Evolutionary conservation across 495 filamentous ascomycete genomes (phyloP).

Genomic region (Pseudotulostoma volvatum): DNA sequence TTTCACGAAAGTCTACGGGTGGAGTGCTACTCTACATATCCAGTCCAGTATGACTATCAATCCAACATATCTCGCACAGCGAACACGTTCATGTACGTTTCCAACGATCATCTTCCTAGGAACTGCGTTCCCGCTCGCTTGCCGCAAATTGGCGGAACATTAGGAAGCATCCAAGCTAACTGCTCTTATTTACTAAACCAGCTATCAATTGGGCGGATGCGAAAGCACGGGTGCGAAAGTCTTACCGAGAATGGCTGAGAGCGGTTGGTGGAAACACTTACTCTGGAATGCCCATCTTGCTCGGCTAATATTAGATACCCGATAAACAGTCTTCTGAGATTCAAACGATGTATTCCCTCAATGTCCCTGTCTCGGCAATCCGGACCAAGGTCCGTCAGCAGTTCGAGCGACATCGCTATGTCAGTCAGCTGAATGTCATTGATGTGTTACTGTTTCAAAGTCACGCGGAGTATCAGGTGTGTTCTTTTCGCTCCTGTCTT

Average conservation of each 20-base stretch:
- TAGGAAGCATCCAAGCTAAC: slow-evolving; percentile 18
- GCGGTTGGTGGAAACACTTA: slow-evolving; percentile 59
- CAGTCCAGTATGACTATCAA: slow-evolving; percentile 55
- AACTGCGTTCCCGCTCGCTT: too few species aligned
- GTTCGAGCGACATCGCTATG: slow-evolving; percentile 89
- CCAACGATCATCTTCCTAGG: slow-evolving; percentile 9
- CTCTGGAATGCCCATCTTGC: too few species aligned
- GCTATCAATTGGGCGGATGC: slow-evolving; percentile 80
- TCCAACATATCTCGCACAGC: slow-evolving; percentile 80
- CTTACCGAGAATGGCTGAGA: slow-evolving; percentile 88
- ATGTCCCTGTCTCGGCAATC: slow-evolving; percentile 70
- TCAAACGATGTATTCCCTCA: slow-evolving; percentile 87
- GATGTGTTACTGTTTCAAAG: slow-evolving; percentile 81
- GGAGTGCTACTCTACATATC: slow-evolving; percentile 5
- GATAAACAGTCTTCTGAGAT: slow-evolving; percentile 79
- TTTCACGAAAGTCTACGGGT: too few species aligned
- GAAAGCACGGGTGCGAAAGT: slow-evolving; percentile 58
- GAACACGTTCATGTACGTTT: slow-evolving; percentile 74
- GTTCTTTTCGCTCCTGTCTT: slow-evolving; percentile 3
- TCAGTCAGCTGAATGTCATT: slow-evolving; percentile 70
- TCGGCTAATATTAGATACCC: slow-evolving; percentile 8
- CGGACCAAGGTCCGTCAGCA: slow-evolving; percentile 93
- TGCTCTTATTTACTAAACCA: too few species aligned
- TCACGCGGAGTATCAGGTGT: slow-evolving; percentile 75
- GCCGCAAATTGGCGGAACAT: slow-evolving; percentile 15